These are phyloP conservation scores for Hysterangium stoloniferum DNA, from an alignment of 768 basidiomycete genomes.

Conservation along the genomic window DNA sequence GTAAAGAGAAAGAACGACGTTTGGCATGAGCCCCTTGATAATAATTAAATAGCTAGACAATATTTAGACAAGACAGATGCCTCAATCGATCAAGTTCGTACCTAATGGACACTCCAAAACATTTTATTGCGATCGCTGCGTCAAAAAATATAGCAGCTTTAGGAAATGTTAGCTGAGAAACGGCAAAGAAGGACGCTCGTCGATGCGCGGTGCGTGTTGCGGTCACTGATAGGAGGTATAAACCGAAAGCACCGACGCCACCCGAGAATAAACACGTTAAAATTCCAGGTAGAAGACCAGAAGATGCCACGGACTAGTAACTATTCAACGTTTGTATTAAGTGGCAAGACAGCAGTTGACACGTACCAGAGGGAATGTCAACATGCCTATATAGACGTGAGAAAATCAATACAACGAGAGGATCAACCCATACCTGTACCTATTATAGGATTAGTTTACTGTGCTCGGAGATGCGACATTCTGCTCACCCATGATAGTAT, in stretches of 20 bases:
- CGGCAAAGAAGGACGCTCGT: slow-evolving; percentile 73
- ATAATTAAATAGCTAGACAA: slow-evolving; percentile 82
- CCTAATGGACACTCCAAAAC: slow-evolving; percentile 94
- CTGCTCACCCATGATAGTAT: slow-evolving; percentile 90
- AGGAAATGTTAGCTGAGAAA: slow-evolving; percentile 84
- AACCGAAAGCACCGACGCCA: slow-evolving; percentile 66
- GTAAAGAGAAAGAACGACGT: slow-evolving; percentile 76
- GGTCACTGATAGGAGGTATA: slow-evolving; percentile 82
- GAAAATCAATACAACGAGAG: background rate
- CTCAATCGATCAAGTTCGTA: slow-evolving; percentile 32
- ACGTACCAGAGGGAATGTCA: slow-evolving; percentile 76
- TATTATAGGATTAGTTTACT: background rate
- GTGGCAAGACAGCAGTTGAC: background rate
- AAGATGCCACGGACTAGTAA: slow-evolving; percentile 76
- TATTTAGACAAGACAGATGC: too few species aligned
- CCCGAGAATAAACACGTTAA: slow-evolving; percentile 83
- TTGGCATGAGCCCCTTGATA: slow-evolving; percentile 89
- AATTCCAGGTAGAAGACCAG: slow-evolving; percentile 84
- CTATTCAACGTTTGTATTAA: background rate
- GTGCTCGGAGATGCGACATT: slow-evolving; percentile 23
- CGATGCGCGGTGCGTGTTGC: slow-evolving; percentile 71
- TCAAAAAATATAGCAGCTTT: slow-evolving; percentile 85
- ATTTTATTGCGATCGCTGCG: slow-evolving; percentile 90
- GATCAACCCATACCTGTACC: slow-evolving; percentile 5
- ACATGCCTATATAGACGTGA: slow-evolving; percentile 52